These are phyloP conservation scores for Trichoderma sp. DNA, from an alignment of 2,329 filamentous ascomycete species.

Conservation along the genomic window DNA sequence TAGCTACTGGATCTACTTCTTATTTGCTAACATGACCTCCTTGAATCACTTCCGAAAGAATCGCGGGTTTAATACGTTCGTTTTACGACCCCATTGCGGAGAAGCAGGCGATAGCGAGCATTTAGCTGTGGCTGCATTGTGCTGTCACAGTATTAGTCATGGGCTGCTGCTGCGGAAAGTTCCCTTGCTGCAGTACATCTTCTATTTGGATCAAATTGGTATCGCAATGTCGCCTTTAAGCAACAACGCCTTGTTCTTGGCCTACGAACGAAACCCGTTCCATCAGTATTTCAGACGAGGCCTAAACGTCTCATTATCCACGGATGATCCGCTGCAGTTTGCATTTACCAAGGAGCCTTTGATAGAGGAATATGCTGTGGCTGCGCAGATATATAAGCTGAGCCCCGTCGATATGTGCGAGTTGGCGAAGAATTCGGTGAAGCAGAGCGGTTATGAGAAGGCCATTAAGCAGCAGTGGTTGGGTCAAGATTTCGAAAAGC, in stretches of 20 bases:
- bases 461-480: conserved; percentile 91
- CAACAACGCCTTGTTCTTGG: conserved; percentile 95
- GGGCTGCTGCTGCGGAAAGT: conserved; percentile 92
- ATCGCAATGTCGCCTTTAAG: conserved; percentile 99
- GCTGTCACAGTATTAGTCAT: conserved; percentile 96
- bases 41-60: conserved; percentile 90
- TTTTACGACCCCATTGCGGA: conserved; percentile 90
- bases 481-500: conserved; percentile 74
- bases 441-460: conserved; percentile 91
- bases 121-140: conserved; percentile 85
- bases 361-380: conserved; percentile 97
- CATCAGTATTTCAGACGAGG: conserved; percentile 93
- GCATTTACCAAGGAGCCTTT: conserved; percentile 97
- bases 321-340: conserved; percentile 95
- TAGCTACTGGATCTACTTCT: conserved; percentile 98
- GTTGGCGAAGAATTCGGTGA: conserved; percentile 91
- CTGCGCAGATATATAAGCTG: conserved; percentile 97
- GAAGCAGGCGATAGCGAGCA: conserved; percentile 98
- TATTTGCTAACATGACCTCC: conserved; percentile 91
- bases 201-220: conserved; percentile 96
- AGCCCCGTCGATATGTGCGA: conserved; percentile 98
- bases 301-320: conserved; percentile 92
- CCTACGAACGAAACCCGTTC: conserved; percentile 96
- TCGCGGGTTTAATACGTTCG: conserved; percentile 93
- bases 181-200: conserved; percentile 97